Evolutionary conservation across 2,329 filamentous ascomycete genomes (phyloP), one percentile per base, ranked within the genome.

Genomic region (Tolypocladium tundrense): DNA sequence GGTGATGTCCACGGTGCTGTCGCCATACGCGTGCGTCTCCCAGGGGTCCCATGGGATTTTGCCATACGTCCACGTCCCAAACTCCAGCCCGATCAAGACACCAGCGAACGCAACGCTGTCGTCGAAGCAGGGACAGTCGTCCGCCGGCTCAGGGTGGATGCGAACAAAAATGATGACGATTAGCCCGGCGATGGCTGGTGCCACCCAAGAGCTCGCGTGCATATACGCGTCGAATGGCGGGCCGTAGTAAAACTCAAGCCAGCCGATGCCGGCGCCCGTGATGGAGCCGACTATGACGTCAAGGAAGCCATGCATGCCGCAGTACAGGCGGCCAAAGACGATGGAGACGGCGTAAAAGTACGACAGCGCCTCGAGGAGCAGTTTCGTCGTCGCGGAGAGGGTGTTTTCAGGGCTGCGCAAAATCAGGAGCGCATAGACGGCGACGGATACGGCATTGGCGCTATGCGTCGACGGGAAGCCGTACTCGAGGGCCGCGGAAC

Each of bases 391-490:
- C 3, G 83, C 75, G 39, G 81, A 74, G 59, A 90, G 76, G 21
- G 81, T 77, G 57, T 86, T 84, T n/a, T 85, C 82, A 1, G 85
- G 80, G 33, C 81, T 82, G 62, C 82, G 82, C 21, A 97, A 76
- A 53, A 86, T 78, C 57, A 92, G 80, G 9, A 97, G 77, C 37
- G 82, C 86, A 70, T 96, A 97, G 6, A 96, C 82, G 41, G 91
- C 90, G 19, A 97, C 93, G 0, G 93, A 97, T 8, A 97, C 89
- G 2, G 94, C 94, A 71, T 99, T 99, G 54, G 94, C 94, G 16
- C 92, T 96, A 71, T 99, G 94, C 0, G 94, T 97, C 10, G 92
- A 97, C 0, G 94, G 94, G 66, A 97, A 97, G 24, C 94, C 94
- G 70, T 99, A 99, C 70, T 99, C 94, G 57, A 99, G 82, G 11